Conservation (phyloP, 495 filamentous ascomycete species). For the Friedmanniomyces endolithicus region DNA sequence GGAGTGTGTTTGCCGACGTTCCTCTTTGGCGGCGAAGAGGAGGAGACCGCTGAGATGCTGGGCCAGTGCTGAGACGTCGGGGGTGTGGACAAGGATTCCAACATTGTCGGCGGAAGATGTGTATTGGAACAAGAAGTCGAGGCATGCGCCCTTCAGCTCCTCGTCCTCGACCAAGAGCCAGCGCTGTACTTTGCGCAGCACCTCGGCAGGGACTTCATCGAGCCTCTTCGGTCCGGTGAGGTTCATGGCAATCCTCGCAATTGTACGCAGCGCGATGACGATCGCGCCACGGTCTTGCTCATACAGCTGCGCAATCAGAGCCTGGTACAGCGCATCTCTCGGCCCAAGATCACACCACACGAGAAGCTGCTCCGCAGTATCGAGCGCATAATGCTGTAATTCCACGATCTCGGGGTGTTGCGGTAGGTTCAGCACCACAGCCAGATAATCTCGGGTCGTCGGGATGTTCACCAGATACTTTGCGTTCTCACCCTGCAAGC, state of each 20-base stretch:
- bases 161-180: constrained; percentile 84
- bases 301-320: constrained; percentile 55
- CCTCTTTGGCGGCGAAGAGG: constrained; percentile 46
- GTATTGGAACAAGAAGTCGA: constrained; percentile 94
- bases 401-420: constrained; percentile 63
- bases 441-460: constrained; percentile 64
- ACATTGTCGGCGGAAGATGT: constrained; percentile 80
- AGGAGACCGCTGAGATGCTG: constrained; percentile 66
- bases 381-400: constrained; percentile 79
- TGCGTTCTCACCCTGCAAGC: constrained; percentile 79
- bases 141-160: constrained; percentile 69
- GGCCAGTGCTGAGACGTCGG: constrained; percentile 56
- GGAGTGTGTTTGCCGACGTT: constrained; percentile 34
- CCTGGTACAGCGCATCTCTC: constrained; percentile 65
- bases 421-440: constrained; percentile 69
- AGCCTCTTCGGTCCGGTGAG: constrained; percentile 66
- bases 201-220: constrained; percentile 50
- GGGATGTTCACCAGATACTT: constrained; percentile 60
- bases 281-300: constrained; percentile 77
- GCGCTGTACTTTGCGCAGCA: constrained; percentile 57
- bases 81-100: constrained; percentile 47
- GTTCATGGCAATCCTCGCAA: constrained; percentile 79
- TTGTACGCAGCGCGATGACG: constrained; percentile 65
- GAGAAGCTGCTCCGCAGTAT: constrained; percentile 84
- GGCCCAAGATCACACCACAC: constrained; percentile 60